Base-by-base conservation (phyloP, 1,139 yeast species). In the Sugiyamaella xylanicola region DNA sequence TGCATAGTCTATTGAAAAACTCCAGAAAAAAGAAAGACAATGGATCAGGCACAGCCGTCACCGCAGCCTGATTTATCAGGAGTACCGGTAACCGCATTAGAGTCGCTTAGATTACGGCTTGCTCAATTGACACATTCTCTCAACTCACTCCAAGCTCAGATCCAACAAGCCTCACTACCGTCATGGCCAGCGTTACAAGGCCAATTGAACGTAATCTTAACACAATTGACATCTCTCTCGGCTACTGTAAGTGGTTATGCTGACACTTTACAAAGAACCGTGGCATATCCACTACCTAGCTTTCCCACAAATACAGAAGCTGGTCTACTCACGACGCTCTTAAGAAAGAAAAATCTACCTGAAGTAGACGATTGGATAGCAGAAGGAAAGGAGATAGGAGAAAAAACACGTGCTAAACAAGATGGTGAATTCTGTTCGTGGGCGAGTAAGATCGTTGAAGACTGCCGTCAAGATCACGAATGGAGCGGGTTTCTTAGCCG, bases 331-430 rank as follows among this genome's bases (percentile, higher is more conserved):
- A 87, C 95, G 0, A 90, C 97, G 0, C 75, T 93, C 60, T 73
- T 93, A 59, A 78, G 98, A 56, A 93, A 91, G 69, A 92, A 92
- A 68, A 85, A 87, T 50, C 75, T 88, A 13, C 98, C 98, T 0
- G 97, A 91, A 63, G 96, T 92, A 1, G 90, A 85, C 55, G 88
- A 84, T 48, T 91, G 97, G 98, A 81, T 90, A 15, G 78, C 78
- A 16, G 76, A 77, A 17, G 91, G 93, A 1, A 72, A 75, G 21
- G 76, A 74, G 20, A 69, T 73, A 20, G 76, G 78, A n/a, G 58
- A 72, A 22, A 62, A 59, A 22, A 58, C 65, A 5, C 60, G 63
- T 17, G 59, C 63, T 15, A 62, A 61, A 13, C 61, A 64, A 20
- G 74, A 71, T 57, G 71, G 69, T 40, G 73, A 68, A 40, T 66